Conservation (phyloP, 1,284 basidiomycete genomes). For the Xanthoconium separans region DNA sequence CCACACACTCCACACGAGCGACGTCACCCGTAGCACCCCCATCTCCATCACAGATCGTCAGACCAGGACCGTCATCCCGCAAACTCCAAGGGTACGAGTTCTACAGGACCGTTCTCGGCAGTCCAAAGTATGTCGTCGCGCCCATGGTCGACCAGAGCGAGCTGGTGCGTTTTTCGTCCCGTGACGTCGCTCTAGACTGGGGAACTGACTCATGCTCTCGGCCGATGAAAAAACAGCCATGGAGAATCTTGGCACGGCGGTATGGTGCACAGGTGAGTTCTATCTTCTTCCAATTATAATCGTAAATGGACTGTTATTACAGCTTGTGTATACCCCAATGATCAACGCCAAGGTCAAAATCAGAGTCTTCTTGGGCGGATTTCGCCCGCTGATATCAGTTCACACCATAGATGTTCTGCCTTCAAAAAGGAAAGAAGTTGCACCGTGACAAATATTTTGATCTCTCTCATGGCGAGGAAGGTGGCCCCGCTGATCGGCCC, state of each 20-base stretch:
- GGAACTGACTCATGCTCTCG: not conserved
- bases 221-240: conserved; percentile 56
- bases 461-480: conserved; percentile 66
- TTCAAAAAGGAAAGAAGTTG: conserved; percentile 46
- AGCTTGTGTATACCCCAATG: conserved; percentile 96
- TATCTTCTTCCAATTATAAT: not conserved
- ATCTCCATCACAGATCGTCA: not conserved
- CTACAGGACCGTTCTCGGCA: conserved; percentile 74
- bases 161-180: conserved; percentile 58
- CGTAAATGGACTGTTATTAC: not conserved
- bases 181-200: not conserved
- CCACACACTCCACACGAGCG: not conserved
- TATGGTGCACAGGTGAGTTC: conserved; percentile 74
- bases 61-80: not conserved
- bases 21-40: not conserved
- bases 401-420: conserved; percentile 59
- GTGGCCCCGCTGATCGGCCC: conserved; percentile 67
- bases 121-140: conserved; percentile 87
- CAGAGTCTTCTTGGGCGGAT: not conserved
- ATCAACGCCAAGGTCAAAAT: conserved; percentile 81
- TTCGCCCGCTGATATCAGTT: not conserved
- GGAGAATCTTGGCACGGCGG: conserved; percentile 84
- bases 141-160: conserved; percentile 99
- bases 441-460: conserved; percentile 72
- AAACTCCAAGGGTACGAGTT: conserved; percentile 39